Percentiles rank a stretch among this genome's conserved stretches.
Evolutionary conservation across 192 early-diverging fungal genomes (phyloP).

Genomic region (Coemansia sp.): DNA sequence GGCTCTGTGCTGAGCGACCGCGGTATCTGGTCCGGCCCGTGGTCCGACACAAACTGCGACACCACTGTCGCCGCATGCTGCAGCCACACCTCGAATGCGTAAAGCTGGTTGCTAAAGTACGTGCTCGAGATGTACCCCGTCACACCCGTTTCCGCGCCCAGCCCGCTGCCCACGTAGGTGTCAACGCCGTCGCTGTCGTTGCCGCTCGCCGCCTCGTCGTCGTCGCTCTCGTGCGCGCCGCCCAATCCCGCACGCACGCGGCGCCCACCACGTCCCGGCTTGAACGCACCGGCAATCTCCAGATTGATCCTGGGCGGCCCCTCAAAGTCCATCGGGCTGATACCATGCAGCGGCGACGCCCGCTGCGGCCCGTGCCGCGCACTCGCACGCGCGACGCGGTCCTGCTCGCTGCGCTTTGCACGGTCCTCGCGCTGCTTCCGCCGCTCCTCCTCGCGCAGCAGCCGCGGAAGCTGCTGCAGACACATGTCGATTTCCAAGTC

Average conservation of each 20-base stretch:
- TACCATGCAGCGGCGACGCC: neutral
- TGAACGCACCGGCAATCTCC: slow-evolving; percentile 36
- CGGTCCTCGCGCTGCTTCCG: slow-evolving; percentile 27
- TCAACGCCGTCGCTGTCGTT: slow-evolving; percentile 34
- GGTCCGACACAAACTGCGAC: slow-evolving; percentile 56
- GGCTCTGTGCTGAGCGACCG: slow-evolving; percentile 47
- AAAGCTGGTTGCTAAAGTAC: slow-evolving; percentile 96
- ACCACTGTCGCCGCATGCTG: slow-evolving; percentile 70
- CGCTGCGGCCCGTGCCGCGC: slow-evolving; percentile 6
- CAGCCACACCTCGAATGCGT: slow-evolving; percentile 97
- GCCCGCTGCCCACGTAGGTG: neutral
- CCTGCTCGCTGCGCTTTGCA: slow-evolving; percentile 18
- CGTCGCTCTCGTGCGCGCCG: slow-evolving; percentile 18
- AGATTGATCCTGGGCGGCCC: slow-evolving; percentile 13
- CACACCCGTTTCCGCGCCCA: slow-evolving; percentile 3
- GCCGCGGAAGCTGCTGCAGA: slow-evolving; percentile 81
- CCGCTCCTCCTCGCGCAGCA: slow-evolving; percentile 54
- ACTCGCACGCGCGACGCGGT: slow-evolving; percentile 15
- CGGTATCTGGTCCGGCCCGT: slow-evolving; percentile 36
- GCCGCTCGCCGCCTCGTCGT: slow-evolving; percentile 16
- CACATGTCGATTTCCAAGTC: slow-evolving; percentile 95
- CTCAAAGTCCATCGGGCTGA: slow-evolving; percentile 6
- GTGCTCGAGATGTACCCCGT: slow-evolving; percentile 60
- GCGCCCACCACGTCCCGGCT: neutral
- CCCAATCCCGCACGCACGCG: slow-evolving; percentile 20